Conservation (phyloP, 192 early-diverging fungal genomes). For the Powellomyces hirtus region DNA sequence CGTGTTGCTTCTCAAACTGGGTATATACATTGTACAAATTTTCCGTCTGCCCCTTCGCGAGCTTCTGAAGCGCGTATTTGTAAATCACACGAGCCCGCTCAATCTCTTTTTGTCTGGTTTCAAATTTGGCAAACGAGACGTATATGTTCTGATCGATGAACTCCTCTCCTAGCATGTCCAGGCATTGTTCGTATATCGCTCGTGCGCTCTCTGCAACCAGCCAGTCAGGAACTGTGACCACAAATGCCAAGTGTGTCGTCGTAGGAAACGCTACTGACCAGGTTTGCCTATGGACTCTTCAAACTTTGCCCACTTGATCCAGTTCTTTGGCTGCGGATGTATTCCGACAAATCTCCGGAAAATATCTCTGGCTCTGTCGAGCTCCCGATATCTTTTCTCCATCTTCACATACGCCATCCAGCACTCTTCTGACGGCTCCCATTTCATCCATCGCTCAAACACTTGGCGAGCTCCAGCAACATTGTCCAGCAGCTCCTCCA, state of each 20-base stretch:
- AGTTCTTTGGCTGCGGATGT: constrained; percentile 90
- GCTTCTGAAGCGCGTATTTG: constrained; percentile 87
- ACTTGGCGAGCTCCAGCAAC: constrained; percentile 83
- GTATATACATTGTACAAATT: constrained; percentile 92
- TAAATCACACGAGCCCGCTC: constrained; percentile 95
- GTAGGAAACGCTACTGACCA: constrained; percentile 49
- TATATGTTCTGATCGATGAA: constrained; percentile 92
- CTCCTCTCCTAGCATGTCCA: constrained; percentile 85
- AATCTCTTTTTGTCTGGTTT: constrained; percentile 83
- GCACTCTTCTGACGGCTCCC: constrained; percentile 90
- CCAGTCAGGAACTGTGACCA: neutral
- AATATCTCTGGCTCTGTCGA: constrained; percentile 74
- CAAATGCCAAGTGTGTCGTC: too few relatives aligned
- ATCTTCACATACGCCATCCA: constrained; percentile 96
- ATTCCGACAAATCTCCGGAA: constrained; percentile 84
- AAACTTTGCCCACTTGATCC: constrained; percentile 96
- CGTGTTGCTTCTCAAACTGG: constrained; percentile 96
- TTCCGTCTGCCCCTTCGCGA: constrained; percentile 79
- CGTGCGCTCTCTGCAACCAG: constrained; percentile 72
- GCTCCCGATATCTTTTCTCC: constrained; percentile 81
- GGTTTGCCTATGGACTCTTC: constrained; percentile 79
- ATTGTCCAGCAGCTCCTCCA: constrained; percentile 97
- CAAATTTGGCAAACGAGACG: constrained; percentile 96
- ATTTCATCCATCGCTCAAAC: constrained; percentile 99
- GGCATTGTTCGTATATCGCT: constrained; percentile 83